Percentiles rank a stretch among this genome's conserved stretches.
These are phyloP conservation scores for Aspergillus sojae DNA, from an alignment of 2,329 filamentous ascomycete species.

Conservation along the genomic window DNA sequence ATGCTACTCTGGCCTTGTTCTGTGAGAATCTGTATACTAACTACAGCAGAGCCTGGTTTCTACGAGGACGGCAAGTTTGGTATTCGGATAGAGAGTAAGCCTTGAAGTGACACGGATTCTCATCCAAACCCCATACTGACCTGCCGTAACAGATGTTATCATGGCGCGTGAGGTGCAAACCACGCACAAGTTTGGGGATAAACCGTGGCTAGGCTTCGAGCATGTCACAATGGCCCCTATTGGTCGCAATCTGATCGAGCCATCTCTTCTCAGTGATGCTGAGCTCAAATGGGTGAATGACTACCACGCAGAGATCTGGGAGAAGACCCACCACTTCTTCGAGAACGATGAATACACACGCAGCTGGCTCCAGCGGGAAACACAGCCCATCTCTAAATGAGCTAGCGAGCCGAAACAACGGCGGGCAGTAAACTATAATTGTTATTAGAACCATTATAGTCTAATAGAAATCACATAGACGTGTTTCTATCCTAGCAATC, in stretches of 20 bases:
- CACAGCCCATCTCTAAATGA: conserved; percentile 60
- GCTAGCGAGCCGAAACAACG: not conserved
- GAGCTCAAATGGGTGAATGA: conserved; percentile 88
- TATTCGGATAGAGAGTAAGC: conserved; percentile 83
- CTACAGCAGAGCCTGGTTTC: conserved; percentile 75
- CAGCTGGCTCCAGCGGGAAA: conserved; percentile 86
- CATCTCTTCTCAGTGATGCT: conserved; percentile 66
- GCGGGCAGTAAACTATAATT: not conserved
- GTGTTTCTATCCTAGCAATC: not conserved
- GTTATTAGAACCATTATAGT: not conserved
- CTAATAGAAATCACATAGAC: not conserved
- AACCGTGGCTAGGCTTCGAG: conserved; percentile 92
- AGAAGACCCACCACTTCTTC: conserved; percentile 80
- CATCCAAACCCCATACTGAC: conserved; percentile 5
- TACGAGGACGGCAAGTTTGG: conserved; percentile 96
- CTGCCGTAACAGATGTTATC: conserved; percentile 64
- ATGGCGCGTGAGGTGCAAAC: conserved; percentile 89
- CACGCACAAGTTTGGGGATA: conserved; percentile 85
- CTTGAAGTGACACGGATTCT: not conserved
- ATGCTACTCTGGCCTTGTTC: conserved; percentile 13
- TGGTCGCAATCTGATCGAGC: conserved; percentile 84
- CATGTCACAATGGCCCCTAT: conserved; percentile 97
- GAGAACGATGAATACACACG: conserved; percentile 69
- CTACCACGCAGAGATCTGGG: conserved; percentile 78
- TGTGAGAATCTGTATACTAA: conserved; percentile 16